Evolutionary conservation across 805 yeast species (phyloP), one percentile per base, ranked within the genome.

Genomic region (Candida takata): DNA sequence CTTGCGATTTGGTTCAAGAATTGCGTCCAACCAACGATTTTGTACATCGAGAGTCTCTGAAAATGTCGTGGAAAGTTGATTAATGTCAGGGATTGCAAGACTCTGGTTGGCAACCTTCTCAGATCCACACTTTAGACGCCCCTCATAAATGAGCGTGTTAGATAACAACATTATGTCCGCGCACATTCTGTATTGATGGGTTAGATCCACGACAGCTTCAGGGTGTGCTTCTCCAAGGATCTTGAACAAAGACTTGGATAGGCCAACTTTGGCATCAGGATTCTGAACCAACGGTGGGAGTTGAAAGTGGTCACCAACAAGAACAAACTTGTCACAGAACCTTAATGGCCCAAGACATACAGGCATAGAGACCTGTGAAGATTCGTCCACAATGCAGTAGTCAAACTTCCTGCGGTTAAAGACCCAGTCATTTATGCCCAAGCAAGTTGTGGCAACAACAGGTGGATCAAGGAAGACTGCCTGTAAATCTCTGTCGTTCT

Each of bases 291-390:
- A 64, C 1, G 99, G 98, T 3, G 97, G 94, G 18, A 92, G 64
- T 57, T 92, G 99, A 45, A 72, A 76, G 56, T 92, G 97, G 55
- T 92, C 99, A 8, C 99, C 99, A n/a, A 92, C 97, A 41, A 92
- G 67, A 1, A 92, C 70, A 54, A 90, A 92, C 56, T 73, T 83
- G 30, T 81, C 79, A 24, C 87, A 79, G 44, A 72, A 74, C 23
- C 87, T 59, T 31, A 92, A 57, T 0, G 98, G 97, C 0, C 97
- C 98, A 20, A 92, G 57, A 47, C 94, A 83, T 6, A 84, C 69
- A 0, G 99, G 98, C 69, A 90, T 68, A 0, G 97, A 81, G 1
- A 90, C 84, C 52, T 92, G 98, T 1, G 97, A 87, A 0, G 97
- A 97, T 57, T 92, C 99, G 57, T 92, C 99, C 29, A 92, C 72